Evolutionary conservation across 2,329 filamentous ascomycete species (phyloP).

Genomic region (Diaporthe sp.): DNA sequence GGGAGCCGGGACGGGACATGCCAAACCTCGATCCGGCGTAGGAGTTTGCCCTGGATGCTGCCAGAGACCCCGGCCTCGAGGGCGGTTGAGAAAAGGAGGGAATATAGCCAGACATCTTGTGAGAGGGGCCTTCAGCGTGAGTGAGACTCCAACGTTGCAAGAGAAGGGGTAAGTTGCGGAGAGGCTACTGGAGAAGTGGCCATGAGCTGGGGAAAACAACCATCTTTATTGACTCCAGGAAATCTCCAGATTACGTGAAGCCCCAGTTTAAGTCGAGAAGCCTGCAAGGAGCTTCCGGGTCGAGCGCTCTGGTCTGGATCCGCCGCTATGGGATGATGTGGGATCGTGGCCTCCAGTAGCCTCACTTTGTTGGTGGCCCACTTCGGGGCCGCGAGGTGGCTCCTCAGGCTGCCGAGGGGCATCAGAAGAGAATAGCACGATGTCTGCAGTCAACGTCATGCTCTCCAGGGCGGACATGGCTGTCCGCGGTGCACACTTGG

Average conservation of each 20-base stretch:
- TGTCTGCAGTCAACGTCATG: constrained; percentile 29
- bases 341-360: constrained; percentile 37
- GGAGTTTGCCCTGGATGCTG: constrained; percentile 38
- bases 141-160: constrained; percentile 20
- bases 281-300: constrained; percentile 32
- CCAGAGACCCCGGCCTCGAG: constrained; percentile 39
- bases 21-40: constrained; percentile 35
- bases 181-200: constrained; percentile 23
- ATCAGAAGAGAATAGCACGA: constrained; percentile 24
- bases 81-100: constrained; percentile 39
- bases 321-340: constrained; percentile 35
- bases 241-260: constrained; percentile 35
- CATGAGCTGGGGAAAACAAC: constrained; percentile 34
- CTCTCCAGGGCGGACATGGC: neutral
- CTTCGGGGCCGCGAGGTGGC: constrained; percentile 30
- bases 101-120: constrained; percentile 37
- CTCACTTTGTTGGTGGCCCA: constrained; percentile 35
- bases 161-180: constrained; percentile 18
- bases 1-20: constrained; percentile 12
- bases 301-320: constrained; percentile 27
- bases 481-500: neutral
- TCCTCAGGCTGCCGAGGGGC: constrained; percentile 12
- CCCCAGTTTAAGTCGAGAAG: constrained; percentile 25
- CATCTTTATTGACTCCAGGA: constrained; percentile 34
- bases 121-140: constrained; percentile 8